Evolutionary conservation across 345 rosid genomes (phyloP).

Genomic region (Pistacia integerrima): DNA sequence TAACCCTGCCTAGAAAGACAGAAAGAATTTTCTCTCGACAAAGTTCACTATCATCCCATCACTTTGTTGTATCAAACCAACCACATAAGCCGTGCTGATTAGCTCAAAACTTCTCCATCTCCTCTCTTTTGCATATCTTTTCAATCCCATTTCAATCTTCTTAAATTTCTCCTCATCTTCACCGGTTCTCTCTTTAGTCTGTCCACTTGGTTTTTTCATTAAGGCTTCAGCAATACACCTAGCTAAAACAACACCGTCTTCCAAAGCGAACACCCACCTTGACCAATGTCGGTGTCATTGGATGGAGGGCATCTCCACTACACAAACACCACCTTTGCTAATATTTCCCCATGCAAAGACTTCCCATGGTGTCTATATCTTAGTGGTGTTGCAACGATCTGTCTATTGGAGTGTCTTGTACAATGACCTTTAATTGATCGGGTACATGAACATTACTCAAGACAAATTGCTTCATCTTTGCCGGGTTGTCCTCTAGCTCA

Average conservation of each 20-base stretch:
- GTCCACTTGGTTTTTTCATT: background rate
- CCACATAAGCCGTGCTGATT: constrained; percentile 26
- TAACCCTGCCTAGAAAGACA: background rate
- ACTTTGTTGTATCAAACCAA: constrained; percentile 34
- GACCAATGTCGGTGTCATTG: constrained; percentile 75
- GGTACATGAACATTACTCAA: constrained; percentile 30
- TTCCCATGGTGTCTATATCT: constrained; percentile 63
- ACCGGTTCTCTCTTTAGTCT: background rate
- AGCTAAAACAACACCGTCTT: constrained; percentile 39
- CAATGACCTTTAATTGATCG: constrained; percentile 17
- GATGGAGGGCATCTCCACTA: constrained; percentile 75
- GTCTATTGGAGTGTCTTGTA: constrained; percentile 46
- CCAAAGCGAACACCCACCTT: constrained; percentile 36
- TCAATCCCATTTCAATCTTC: constrained; percentile 31
- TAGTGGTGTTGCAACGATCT: constrained; percentile 31
- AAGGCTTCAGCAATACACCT: constrained; percentile 33
- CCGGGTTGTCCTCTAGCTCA: constrained; percentile 28
- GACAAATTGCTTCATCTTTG: constrained; percentile 37
- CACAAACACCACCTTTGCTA: constrained; percentile 57
- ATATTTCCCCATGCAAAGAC: constrained; percentile 56
- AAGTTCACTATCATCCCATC: constrained; percentile 18
- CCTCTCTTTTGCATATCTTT: constrained; percentile 33
- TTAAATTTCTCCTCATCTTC: constrained; percentile 13
- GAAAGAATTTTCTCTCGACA: constrained; percentile 20
- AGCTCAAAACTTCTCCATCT: constrained; percentile 46